Evolutionary conservation across 208 protist species (phyloP).

Genomic region (Trypanosoma cruzi): DNA sequence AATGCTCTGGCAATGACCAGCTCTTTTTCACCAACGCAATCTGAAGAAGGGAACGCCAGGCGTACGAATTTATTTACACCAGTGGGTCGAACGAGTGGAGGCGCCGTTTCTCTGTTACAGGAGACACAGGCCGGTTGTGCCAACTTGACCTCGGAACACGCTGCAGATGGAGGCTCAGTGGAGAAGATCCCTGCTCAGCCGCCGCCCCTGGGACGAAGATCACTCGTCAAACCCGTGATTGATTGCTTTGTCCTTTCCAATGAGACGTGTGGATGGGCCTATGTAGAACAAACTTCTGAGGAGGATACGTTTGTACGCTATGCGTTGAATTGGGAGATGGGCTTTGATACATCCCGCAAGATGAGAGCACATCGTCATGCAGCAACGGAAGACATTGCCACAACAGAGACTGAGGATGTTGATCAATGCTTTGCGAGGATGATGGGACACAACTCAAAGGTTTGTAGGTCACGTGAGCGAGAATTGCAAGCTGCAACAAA

Average conservation of each 20-base stretch:
- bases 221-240: slow-evolving; percentile 38
- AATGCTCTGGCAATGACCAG: not conserved
- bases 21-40: slow-evolving; percentile 9
- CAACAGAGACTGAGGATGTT: too few species aligned
- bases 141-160: not conserved
- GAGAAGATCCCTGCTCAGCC: not conserved
- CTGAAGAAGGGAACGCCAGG: slow-evolving; percentile 4
- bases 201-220: slow-evolving; percentile 8
- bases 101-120: not conserved
- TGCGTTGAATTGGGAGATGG: slow-evolving; percentile 85
- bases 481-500: slow-evolving; percentile 2
- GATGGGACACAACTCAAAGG: slow-evolving; percentile 30
- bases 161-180: not conserved
- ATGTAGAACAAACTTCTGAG: slow-evolving; percentile 54
- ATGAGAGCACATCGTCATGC: slow-evolving; percentile 25
- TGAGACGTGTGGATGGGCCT: slow-evolving; percentile 53
- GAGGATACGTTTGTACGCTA: slow-evolving; percentile 59
- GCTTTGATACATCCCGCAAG: slow-evolving; percentile 65
- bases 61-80: not conserved
- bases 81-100: not conserved
- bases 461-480: slow-evolving; percentile 18
- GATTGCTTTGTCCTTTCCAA: slow-evolving; percentile 55
- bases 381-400: too few species aligned
- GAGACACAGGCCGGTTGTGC: not conserved
- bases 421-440: slow-evolving; percentile 29